These are phyloP conservation scores for Chaetomium sp. DNA, from an alignment of 2,329 filamentous ascomycete species.

Conservation along the genomic window DNA sequence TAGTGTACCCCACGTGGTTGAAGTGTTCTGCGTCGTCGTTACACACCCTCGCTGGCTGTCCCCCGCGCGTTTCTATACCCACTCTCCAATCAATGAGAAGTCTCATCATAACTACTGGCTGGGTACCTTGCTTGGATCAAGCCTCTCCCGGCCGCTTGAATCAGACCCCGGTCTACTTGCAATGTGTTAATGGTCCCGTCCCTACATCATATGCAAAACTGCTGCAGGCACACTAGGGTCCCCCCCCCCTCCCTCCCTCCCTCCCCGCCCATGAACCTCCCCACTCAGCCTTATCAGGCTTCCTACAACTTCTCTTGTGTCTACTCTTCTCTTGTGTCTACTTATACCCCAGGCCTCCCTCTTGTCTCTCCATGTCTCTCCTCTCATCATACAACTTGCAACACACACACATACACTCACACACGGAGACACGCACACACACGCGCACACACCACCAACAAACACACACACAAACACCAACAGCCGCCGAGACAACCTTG, in stretches of 20 bases:
- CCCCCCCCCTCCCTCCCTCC: background rate
- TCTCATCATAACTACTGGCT: constrained; percentile 17
- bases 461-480: constrained; percentile 6
- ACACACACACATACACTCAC: background rate
- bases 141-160: constrained; percentile 23
- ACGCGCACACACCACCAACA: background rate
- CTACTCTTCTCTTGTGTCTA: background rate
- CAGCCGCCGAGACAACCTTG: background rate
- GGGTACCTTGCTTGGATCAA: constrained; percentile 20
- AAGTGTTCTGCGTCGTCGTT: constrained; percentile 4
- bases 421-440: background rate
- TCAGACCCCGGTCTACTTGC: constrained; percentile 14
- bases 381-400: constrained; percentile 2
- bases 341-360: constrained; percentile 1
- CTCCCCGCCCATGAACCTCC: background rate
- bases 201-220: constrained; percentile 6
- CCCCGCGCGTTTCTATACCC: background rate
- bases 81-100: constrained; percentile 7
- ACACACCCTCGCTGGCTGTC: constrained; percentile 2
- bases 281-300: constrained; percentile 20
- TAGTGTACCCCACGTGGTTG: constrained; percentile 10
- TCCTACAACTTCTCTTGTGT: background rate
- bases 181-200: constrained; percentile 18
- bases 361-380: background rate
- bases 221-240: constrained; percentile 9